These are phyloP conservation scores for Rhizopogon rudus DNA, from an alignment of 768 basidiomycete genomes.

Conservation along the genomic window DNA sequence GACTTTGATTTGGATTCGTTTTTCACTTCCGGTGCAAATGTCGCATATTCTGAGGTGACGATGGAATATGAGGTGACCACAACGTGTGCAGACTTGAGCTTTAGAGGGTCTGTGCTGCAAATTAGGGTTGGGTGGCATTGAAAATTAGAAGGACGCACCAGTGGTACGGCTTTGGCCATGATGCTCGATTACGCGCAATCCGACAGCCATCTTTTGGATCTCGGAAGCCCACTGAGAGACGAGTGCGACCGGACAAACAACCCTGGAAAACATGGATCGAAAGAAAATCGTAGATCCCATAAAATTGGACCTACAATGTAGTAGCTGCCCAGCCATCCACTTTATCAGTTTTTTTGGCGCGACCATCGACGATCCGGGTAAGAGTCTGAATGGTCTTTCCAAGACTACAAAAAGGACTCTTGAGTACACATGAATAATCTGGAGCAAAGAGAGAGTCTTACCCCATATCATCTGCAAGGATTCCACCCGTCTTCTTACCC, in stretches of 20 bases:
- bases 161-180: slow-evolving; percentile 75
- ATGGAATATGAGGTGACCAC: slow-evolving; percentile 88
- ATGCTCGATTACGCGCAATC: slow-evolving; percentile 72
- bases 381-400: slow-evolving; percentile 93
- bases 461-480: slow-evolving; percentile 93
- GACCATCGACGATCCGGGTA: slow-evolving; percentile 80
- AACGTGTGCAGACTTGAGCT: slow-evolving; percentile 54
- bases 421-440: background rate
- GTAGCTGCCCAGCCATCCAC: slow-evolving; percentile 66
- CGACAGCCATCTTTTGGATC: slow-evolving; percentile 63
- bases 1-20: slow-evolving; percentile 48
- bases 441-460: slow-evolving; percentile 22
- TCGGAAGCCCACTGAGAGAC: slow-evolving; percentile 91
- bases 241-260: slow-evolving; percentile 83
- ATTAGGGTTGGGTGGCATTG: background rate
- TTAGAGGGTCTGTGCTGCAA: slow-evolving; percentile 42
- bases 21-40: slow-evolving; percentile 45
- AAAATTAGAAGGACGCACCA: slow-evolving; percentile 34
- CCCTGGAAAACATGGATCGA: slow-evolving; percentile 38
- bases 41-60: slow-evolving; percentile 71
- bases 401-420: slow-evolving; percentile 37
- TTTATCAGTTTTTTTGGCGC: slow-evolving; percentile 62
- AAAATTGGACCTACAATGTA: slow-evolving; percentile 52
- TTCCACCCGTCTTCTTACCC: slow-evolving; percentile 78
- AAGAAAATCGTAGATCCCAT: background rate